These are phyloP conservation scores for Aspergillus aculeatus DNA, from an alignment of 2,329 filamentous ascomycete species.

Conservation along the genomic window DNA sequence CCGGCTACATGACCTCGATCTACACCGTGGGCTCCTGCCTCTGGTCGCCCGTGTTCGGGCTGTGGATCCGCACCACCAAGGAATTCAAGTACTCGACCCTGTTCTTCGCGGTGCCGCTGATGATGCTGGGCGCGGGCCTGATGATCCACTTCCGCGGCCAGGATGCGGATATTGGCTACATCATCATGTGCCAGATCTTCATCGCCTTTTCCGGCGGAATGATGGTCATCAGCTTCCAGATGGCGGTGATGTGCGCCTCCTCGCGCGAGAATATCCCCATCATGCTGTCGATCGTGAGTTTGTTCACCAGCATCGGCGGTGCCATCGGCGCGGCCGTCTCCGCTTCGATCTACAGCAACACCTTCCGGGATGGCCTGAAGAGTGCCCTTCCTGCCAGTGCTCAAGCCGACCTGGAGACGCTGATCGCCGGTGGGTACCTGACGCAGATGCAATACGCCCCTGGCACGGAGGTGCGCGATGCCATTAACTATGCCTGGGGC, in stretches of 20 bases:
- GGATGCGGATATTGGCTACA: constrained; percentile 49
- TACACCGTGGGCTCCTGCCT: constrained; percentile 57
- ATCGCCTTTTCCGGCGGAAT: constrained; percentile 56
- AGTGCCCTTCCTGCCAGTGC: constrained; percentile 16
- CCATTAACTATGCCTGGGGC: constrained; percentile 33
- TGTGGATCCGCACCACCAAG: constrained; percentile 50
- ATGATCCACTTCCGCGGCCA: constrained; percentile 58
- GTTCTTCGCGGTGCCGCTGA: constrained; percentile 53
- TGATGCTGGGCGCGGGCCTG: constrained; percentile 53
- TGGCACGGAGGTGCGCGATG: constrained; percentile 25
- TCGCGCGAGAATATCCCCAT: constrained; percentile 55
- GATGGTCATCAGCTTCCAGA: constrained; percentile 56
- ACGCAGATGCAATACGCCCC: constrained; percentile 29
- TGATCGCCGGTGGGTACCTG: constrained; percentile 27
- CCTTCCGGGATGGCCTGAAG: constrained; percentile 51
- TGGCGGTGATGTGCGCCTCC: constrained; percentile 58
- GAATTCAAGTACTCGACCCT: constrained; percentile 55
- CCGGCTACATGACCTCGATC: constrained; percentile 51
- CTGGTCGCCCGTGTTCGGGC: constrained; percentile 50
- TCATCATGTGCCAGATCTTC: constrained; percentile 58
- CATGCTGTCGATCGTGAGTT: constrained; percentile 37
- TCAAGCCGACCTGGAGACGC: constrained; percentile 20
- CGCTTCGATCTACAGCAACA: constrained; percentile 57
- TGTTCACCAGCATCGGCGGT: constrained; percentile 37
- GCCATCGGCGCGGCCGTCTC: constrained; percentile 36